Conservation (phyloP, 331 rosid species). For the Pyrus hybrid region DNA sequence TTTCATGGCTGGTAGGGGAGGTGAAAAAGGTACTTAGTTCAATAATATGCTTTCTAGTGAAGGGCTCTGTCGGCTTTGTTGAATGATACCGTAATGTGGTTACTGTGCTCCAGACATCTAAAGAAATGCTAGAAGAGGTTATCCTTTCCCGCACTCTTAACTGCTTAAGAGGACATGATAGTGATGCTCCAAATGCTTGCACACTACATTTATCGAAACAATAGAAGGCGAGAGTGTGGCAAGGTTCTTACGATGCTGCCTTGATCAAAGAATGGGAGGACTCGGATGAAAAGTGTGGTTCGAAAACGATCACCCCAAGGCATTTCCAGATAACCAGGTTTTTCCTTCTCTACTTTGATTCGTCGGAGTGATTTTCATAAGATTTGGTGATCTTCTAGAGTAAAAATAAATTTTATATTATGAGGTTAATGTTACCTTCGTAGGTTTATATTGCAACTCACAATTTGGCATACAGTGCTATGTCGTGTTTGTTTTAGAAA, state of each 20-base stretch:
- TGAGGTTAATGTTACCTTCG: neutral
- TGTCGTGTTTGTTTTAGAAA: slow-evolving; percentile 59
- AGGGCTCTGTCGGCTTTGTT: slow-evolving; percentile 3
- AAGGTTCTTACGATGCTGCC: slow-evolving; percentile 60
- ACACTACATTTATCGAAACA: slow-evolving; percentile 66
- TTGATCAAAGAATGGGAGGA: slow-evolving; percentile 77
- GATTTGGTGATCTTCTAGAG: neutral
- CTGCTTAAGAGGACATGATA: slow-evolving; percentile 42
- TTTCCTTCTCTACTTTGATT: slow-evolving; percentile 2
- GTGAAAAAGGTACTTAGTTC: slow-evolving; percentile 61
- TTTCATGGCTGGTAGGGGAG: too few species aligned
- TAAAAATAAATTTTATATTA: neutral
- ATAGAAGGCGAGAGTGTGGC: slow-evolving; percentile 71
- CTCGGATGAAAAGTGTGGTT: slow-evolving; percentile 60
- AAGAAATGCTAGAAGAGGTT: slow-evolving; percentile 81
- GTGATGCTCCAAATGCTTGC: slow-evolving; percentile 41
- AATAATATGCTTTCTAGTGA: neutral
- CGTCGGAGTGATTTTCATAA: neutral
- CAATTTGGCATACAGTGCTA: slow-evolving; percentile 46
- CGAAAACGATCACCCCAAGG: slow-evolving; percentile 82
- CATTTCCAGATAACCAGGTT: slow-evolving; percentile 82
- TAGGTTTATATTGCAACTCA: slow-evolving; percentile 10
- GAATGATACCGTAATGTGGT: neutral
- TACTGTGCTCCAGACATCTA: slow-evolving; percentile 56
- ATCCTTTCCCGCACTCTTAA: slow-evolving; percentile 85